Evolutionary conservation across 352 stramenopile species (phyloP).

Genomic region (Phytophthora pluvialis): DNA sequence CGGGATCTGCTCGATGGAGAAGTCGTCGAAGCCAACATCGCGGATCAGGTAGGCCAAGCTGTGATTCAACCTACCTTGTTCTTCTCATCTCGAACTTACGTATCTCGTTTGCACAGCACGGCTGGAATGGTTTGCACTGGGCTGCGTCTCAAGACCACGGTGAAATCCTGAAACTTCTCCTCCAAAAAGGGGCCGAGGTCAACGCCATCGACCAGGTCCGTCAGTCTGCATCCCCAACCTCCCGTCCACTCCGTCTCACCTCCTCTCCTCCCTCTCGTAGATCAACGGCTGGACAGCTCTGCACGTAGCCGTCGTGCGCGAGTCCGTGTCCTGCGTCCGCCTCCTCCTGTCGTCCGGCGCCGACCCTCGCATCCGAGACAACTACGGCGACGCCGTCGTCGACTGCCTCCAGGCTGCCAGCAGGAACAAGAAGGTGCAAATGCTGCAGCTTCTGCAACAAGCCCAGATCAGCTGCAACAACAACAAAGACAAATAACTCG

Average conservation of each 20-base stretch:
- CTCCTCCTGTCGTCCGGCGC: conserved; percentile 56
- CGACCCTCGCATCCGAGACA: conserved; percentile 43
- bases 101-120: conserved; percentile 48
- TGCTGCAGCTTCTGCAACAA: conserved; percentile 54
- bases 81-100: conserved; percentile 4
- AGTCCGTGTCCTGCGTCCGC: conserved; percentile 49
- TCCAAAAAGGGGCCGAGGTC: conserved; percentile 48
- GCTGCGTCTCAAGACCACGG: conserved; percentile 68
- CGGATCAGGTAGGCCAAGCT: conserved; percentile 57
- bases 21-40: conserved; percentile 51
- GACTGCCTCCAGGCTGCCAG: conserved; percentile 47
- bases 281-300: conserved; percentile 76
- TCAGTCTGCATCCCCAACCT: not conserved
- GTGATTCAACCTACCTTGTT: not conserved
- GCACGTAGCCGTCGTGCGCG: conserved; percentile 68
- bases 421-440: conserved; percentile 49
- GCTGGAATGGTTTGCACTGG: conserved; percentile 83
- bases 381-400: conserved; percentile 58
- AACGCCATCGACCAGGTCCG: conserved; percentile 70
- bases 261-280: conserved; percentile 18
- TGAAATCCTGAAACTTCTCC: conserved; percentile 56
- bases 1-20: conserved; percentile 58
- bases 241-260: not conserved
- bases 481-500: conserved; percentile 21
- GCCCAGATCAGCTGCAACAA: not conserved